These are phyloP conservation scores for Sequoia sempervirens DNA, from an alignment of 75 land plant species.

Conservation along the genomic window DNA sequence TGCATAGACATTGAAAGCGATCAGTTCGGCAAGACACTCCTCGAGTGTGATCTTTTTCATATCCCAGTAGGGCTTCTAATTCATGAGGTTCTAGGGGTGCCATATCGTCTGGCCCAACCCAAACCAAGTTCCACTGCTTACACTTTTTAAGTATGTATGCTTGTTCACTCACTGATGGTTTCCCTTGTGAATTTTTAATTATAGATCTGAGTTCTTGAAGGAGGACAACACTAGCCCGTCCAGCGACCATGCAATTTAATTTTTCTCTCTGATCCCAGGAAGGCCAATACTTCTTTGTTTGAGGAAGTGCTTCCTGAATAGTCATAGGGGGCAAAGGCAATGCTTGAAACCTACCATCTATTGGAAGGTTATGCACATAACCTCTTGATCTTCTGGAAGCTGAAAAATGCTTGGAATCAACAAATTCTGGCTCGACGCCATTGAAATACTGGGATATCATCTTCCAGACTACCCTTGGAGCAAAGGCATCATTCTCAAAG, in stretches of 20 bases:
- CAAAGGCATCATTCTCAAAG: constrained; percentile 71
- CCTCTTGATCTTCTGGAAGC: constrained; percentile 61
- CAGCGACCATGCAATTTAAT: constrained; percentile 36
- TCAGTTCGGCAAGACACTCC: constrained; percentile 57
- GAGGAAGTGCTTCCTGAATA: constrained; percentile 54
- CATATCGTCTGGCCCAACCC: constrained; percentile 53
- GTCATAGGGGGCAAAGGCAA: constrained; percentile 55
- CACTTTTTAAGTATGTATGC: constrained; percentile 36
- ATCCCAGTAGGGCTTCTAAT: constrained; percentile 58
- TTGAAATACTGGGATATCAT: constrained; percentile 48
- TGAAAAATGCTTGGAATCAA: constrained; percentile 65
- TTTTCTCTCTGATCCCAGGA: constrained; percentile 59
- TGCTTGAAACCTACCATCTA: constrained; percentile 39
- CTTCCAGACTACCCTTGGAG: constrained; percentile 69
- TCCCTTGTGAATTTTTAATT: constrained; percentile 10
- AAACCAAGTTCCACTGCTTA: constrained; percentile 66
- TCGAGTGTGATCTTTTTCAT: constrained; percentile 68
- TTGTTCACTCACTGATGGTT: constrained; percentile 39
- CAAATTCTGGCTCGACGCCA: constrained; percentile 72
- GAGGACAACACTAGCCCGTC: not conserved
- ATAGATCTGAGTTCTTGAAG: not conserved
- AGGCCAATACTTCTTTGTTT: constrained; percentile 57
- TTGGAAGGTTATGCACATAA: constrained; percentile 73
- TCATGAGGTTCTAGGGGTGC: constrained; percentile 75
- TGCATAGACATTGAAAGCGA: constrained; percentile 56